Conservation (phyloP, 75 land plant species). For the Azolla pinnata region DNA sequence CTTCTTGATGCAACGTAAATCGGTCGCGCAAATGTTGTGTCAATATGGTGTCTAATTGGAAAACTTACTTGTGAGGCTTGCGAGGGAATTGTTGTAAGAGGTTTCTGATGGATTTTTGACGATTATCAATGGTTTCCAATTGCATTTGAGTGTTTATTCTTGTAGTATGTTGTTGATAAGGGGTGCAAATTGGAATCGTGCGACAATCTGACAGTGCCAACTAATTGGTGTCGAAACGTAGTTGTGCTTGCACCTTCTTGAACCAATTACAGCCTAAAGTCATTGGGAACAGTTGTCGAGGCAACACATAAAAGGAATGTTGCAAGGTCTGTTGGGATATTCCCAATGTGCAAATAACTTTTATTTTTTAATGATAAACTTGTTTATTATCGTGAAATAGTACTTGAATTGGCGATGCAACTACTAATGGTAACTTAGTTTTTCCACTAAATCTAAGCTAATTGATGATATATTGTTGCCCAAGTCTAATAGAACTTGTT, state of each 20-base stretch:
- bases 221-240: not conserved
- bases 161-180: not conserved
- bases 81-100: not conserved
- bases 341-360: not conserved
- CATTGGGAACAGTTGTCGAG: not conserved
- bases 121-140: not conserved
- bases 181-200: not conserved
- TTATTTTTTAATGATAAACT: not conserved
- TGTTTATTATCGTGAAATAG: not conserved
- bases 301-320: not conserved
- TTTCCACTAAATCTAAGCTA: not conserved
- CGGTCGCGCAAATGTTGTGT: not conserved
- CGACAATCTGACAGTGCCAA: not conserved
- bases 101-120: not conserved
- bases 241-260: not conserved
- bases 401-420: not conserved
- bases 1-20: not conserved
- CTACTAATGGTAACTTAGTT: not conserved
- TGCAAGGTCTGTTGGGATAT: not conserved
- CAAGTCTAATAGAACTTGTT: not conserved
- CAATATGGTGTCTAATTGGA: not conserved
- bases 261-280: not conserved
- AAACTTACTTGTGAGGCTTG: not conserved
- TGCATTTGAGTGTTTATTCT: not conserved
- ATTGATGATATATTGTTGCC: not conserved